Percentiles rank a stretch among this genome's conserved stretches.
phyloP scores from a whole-genome alignment of 108 stramenopile species.

The Fragilariopsis cylindrus region DNA sequence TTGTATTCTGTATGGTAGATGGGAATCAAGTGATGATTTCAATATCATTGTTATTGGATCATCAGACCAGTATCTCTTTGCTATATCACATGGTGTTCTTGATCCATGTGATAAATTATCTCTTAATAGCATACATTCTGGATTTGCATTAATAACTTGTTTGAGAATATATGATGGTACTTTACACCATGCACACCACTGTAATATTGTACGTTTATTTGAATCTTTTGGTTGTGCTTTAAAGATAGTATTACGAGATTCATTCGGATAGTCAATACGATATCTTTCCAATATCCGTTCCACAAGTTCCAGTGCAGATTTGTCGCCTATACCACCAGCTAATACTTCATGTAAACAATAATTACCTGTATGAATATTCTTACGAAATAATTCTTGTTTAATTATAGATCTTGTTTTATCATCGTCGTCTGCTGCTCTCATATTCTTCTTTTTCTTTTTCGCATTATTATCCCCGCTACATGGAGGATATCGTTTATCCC shows the following conservation, averaged over 20 bases:
- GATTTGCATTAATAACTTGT: constrained; percentile 13
- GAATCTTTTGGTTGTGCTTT: constrained; percentile 14
- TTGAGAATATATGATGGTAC: constrained; percentile 10
- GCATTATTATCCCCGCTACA: neutral
- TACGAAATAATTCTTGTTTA: neutral
- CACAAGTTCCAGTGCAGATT: constrained; percentile 9
- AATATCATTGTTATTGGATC: neutral
- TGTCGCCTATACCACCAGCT: constrained; percentile 30
- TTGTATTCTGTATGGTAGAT: neutral
- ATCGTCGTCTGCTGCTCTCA: too few relatives aligned
- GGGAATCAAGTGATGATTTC: neutral
- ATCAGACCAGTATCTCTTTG: constrained; percentile 12
- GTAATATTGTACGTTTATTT: constrained; percentile 29
- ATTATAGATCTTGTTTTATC: neutral
- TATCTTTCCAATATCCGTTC: constrained; percentile 4
- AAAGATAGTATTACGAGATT: neutral
- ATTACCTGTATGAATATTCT: constrained; percentile 19
- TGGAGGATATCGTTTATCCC: neutral
- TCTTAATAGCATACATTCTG: constrained; percentile 25
- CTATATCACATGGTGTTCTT: constrained; percentile 30
- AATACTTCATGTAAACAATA: constrained; percentile 32
- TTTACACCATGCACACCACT: constrained; percentile 36
- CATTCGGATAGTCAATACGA: neutral
- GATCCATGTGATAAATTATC: constrained; percentile 2
- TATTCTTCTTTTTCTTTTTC: neutral